phyloP scores from a whole-genome alignment of 495 filamentous ascomycete species.

The Aspergillus steynii region DNA sequence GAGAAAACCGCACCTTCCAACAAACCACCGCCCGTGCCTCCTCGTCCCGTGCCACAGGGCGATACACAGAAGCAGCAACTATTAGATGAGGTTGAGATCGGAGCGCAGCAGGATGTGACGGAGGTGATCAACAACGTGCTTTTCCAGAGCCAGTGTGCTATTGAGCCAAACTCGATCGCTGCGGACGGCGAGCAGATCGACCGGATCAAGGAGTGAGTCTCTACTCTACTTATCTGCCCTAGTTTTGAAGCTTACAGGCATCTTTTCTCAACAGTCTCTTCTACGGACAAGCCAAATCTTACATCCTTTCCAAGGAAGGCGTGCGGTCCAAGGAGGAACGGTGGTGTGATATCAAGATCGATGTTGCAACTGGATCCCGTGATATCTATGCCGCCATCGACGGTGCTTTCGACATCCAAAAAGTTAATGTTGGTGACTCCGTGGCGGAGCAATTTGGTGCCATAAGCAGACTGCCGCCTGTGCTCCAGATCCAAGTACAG shows the following conservation, averaged over 20 bases:
- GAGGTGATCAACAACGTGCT: constrained; percentile 92
- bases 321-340: constrained; percentile 54
- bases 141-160: constrained; percentile 85
- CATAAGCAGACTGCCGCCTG: constrained; percentile 74
- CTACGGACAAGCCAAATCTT: constrained; percentile 57
- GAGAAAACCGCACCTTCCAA: constrained; percentile 21
- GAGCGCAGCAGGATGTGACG: constrained; percentile 84
- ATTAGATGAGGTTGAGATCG: constrained; percentile 59
- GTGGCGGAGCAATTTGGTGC: constrained; percentile 69
- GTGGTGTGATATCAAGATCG: constrained; percentile 63
- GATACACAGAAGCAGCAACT: constrained; percentile 41
- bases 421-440: constrained; percentile 63
- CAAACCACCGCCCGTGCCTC: constrained; percentile 49
- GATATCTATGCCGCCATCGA: constrained; percentile 85
- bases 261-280: constrained; percentile 48
- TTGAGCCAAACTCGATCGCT: constrained; percentile 62
- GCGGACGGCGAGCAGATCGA: constrained; percentile 76
- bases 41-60: constrained; percentile 38
- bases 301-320: constrained; percentile 47
- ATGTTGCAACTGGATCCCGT: constrained; percentile 58
- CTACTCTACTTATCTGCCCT: background rate
- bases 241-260: background rate
- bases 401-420: constrained; percentile 76
- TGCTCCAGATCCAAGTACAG: constrained; percentile 87
- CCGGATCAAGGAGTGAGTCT: constrained; percentile 64